These are phyloP conservation scores for Prunus campanulata DNA, from an alignment of 306 rosid species.

Conservation along the genomic window DNA sequence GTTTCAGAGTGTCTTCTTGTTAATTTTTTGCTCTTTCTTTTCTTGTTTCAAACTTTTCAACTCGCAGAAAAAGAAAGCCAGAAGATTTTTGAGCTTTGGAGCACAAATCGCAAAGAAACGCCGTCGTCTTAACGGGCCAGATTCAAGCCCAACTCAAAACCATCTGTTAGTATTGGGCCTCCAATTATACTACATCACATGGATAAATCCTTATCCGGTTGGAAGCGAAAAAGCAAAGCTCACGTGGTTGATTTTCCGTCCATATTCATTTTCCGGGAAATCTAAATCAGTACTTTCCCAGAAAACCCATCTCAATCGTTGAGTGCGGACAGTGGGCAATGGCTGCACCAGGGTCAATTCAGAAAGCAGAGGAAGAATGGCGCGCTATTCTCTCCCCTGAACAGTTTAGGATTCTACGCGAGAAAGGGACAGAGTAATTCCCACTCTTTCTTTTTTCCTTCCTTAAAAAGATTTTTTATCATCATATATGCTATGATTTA, in stretches of 20 bases:
- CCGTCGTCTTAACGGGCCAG: neutral
- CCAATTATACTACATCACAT: neutral
- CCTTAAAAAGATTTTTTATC: neutral
- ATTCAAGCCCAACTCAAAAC: neutral
- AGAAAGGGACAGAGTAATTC: conserved; percentile 74
- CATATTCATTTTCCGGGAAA: conserved; percentile 30
- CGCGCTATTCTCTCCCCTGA: conserved; percentile 71
- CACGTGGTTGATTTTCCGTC: conserved; percentile 34
- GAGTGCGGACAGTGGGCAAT: neutral
- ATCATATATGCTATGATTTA: neutral
- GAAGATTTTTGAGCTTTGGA: neutral
- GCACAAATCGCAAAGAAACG: neutral
- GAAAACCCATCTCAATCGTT: neutral
- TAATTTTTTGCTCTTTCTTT: neutral
- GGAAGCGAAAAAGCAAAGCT: neutral
- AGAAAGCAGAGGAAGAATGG: conserved; percentile 78
- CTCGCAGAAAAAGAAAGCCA: neutral
- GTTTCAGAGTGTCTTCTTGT: conserved; percentile 8
- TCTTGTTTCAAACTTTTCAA: neutral
- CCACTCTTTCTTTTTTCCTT: neutral
- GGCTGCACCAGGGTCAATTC: conserved; percentile 39
- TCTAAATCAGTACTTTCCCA: neutral
- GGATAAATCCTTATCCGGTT: too few relatives aligned
- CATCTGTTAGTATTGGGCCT: neutral
- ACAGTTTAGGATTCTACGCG: conserved; percentile 79